phyloP scores from a whole-genome alignment of 768 basidiomycete species.

The Tulasnella sp. region DNA sequence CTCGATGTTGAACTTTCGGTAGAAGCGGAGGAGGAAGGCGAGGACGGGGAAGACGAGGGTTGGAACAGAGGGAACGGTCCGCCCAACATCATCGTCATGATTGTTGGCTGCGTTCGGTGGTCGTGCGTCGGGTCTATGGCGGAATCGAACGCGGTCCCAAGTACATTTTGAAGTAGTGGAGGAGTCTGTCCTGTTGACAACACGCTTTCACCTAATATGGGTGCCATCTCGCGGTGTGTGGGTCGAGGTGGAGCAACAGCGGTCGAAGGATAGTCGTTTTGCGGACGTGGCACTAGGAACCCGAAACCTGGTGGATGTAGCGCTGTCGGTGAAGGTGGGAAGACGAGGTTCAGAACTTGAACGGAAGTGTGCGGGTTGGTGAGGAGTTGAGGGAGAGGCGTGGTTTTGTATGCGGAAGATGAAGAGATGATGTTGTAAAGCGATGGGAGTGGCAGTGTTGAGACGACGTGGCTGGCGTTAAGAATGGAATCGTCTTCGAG shows the following conservation, averaged over 20 bases:
- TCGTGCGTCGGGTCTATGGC: slow-evolving; percentile 31
- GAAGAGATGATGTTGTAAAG: slow-evolving; percentile 46
- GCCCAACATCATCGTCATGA: slow-evolving; percentile 87
- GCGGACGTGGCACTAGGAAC: slow-evolving; percentile 83
- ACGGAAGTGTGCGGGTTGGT: slow-evolving; percentile 75
- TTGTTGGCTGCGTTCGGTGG: slow-evolving; percentile 47
- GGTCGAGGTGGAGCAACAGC: not conserved
- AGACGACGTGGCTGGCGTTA: slow-evolving; percentile 58
- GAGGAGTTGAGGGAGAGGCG: slow-evolving; percentile 56
- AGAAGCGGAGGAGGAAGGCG: slow-evolving; percentile 33
- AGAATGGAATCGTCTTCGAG: slow-evolving; percentile 12
- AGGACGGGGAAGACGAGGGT: slow-evolving; percentile 34
- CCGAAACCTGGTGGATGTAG: slow-evolving; percentile 89
- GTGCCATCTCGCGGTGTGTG: not conserved
- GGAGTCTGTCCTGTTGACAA: slow-evolving; percentile 36
- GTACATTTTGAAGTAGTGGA: slow-evolving; percentile 78
- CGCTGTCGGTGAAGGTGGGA: slow-evolving; percentile 46
- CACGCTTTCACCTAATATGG: slow-evolving; percentile 25
- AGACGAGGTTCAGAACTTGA: slow-evolving; percentile 85
- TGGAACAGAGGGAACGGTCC: slow-evolving; percentile 53
- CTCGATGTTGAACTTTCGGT: slow-evolving; percentile 31
- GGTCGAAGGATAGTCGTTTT: slow-evolving; percentile 44
- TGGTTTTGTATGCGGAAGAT: slow-evolving; percentile 28
- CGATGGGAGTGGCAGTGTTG: slow-evolving; percentile 64
- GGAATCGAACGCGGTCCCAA: slow-evolving; percentile 69